Conservation (phyloP, 2,329 filamentous ascomycete species). For the Colletotrichum sansevieriae region DNA sequence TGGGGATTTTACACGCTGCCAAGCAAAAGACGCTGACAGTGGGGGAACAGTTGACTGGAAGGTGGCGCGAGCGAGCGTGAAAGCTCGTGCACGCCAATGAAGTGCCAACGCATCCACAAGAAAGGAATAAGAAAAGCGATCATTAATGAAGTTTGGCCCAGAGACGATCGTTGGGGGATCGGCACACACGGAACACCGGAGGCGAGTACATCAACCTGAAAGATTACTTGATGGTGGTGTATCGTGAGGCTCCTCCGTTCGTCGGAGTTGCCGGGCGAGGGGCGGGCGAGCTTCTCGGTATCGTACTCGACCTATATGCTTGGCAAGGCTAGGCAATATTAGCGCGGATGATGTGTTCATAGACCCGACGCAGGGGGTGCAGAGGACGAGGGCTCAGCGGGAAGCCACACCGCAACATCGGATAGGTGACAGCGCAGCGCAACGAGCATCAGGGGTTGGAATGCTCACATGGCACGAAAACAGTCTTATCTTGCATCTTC, state of each 20-base stretch:
- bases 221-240: conserved; percentile 5
- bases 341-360: conserved; percentile 5
- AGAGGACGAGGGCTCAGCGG: background rate
- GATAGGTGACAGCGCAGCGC: conserved; percentile 16
- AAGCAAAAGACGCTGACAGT: conserved; percentile 5
- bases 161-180: conserved; percentile 32
- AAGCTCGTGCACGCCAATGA: background rate
- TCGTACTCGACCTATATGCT: conserved; percentile 26
- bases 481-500: conserved; percentile 6
- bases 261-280: conserved; percentile 34
- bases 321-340: conserved; percentile 37
- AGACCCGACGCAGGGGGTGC: background rate
- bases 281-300: conserved; percentile 29
- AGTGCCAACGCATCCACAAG: conserved; percentile 13
- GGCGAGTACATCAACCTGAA: conserved; percentile 18
- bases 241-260: conserved; percentile 37
- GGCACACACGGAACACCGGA: conserved; percentile 32
- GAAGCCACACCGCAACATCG: conserved; percentile 30
- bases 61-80: conserved; percentile 19
- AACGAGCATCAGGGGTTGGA: conserved; percentile 13
- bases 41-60: conserved; percentile 7
- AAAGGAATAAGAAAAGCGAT: conserved; percentile 17
- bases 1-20: conserved; percentile 19
- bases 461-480: conserved; percentile 20
- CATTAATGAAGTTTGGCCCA: too few relatives aligned